Base-by-base conservation (phyloP, 2,329 filamentous ascomycete species). In the Penicillium freii region DNA sequence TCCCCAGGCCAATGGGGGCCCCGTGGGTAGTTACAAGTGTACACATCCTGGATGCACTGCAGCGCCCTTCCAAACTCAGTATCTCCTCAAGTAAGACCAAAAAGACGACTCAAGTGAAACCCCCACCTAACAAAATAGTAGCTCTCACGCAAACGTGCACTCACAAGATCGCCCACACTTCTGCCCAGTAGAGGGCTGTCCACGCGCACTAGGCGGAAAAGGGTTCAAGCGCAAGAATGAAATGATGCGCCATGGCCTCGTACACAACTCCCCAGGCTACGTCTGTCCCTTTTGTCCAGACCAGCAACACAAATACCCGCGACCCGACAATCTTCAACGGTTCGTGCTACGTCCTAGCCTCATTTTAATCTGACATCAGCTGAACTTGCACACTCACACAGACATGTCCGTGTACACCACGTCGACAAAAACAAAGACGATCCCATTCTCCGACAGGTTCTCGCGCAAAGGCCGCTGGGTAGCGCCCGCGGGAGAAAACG, bases 211-310 rank as follows among this genome's bases (percentile, higher is more conserved):
- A 61, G 83, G 83, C n/a, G 85, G 85, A 21, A 84, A 84, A 66
- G 85, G 85, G 1, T 88, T 88, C 76, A 88, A 88, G 69, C 80
- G 85, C 33, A 87, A 87, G 69, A 88, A 88, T 62, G 85, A 88
- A 69, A 87, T 88, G 85, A 87, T 87, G 60, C 78, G 85, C n/a
- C 85, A 88, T 68, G 92, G 93, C 1, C 82, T 97, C 3, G 94
- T 97, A 4, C 94, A 99, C 70, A 88, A 92, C 63, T 96, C 91
- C 8, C 94, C 94, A 1, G 93, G 93, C 59, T 99, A 97, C 69
- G 87, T 96, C 31, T 99, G 94, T 73, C 94, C 94, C 0, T 97
- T 97, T 71, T 99, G 94, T 73, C 90, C 91, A 1, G 92, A 96
- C 69, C 84, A 92, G 64, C 92, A 97, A 72, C 93, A 97, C 74